A percentile compares a stretch with the other conserved stretches of the same genome.
Conservation (phyloP, 257 asterid species). For the Nicotiana tabacum region DNA sequence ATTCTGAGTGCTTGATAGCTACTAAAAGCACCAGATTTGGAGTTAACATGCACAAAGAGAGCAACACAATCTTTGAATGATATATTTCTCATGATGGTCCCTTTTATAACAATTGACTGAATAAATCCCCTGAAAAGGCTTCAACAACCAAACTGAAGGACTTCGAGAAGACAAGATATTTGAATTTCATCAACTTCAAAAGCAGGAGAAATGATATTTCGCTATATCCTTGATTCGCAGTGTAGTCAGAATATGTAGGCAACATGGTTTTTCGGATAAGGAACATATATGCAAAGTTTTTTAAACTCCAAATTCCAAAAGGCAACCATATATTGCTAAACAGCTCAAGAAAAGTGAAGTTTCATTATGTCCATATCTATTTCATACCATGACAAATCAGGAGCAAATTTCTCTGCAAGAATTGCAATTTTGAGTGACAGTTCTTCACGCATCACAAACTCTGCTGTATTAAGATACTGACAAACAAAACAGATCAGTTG, state of each 20-base stretch:
- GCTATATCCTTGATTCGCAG: background rate
- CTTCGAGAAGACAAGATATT: background rate
- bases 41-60: background rate
- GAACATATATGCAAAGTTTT: background rate
- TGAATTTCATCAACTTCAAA: background rate
- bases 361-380: background rate
- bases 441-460: slow-evolving; percentile 59
- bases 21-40: background rate
- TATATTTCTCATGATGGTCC: background rate
- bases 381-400: slow-evolving; percentile 89
- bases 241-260: background rate
- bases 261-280: background rate
- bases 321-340: background rate
- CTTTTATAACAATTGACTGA: background rate
- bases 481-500: slow-evolving; percentile 21
- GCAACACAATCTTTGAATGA: background rate
- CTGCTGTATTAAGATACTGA: slow-evolving; percentile 85
- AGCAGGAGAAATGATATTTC: background rate
- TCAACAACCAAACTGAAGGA: background rate
- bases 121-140: background rate
- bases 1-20: background rate
- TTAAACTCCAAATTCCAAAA: background rate
- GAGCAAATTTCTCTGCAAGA: slow-evolving; percentile 95
- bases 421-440: slow-evolving; percentile 85
- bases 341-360: background rate